Evolutionary conservation across 2,329 filamentous ascomycete species (phyloP).

Genomic region (Phoma sp.): DNA sequence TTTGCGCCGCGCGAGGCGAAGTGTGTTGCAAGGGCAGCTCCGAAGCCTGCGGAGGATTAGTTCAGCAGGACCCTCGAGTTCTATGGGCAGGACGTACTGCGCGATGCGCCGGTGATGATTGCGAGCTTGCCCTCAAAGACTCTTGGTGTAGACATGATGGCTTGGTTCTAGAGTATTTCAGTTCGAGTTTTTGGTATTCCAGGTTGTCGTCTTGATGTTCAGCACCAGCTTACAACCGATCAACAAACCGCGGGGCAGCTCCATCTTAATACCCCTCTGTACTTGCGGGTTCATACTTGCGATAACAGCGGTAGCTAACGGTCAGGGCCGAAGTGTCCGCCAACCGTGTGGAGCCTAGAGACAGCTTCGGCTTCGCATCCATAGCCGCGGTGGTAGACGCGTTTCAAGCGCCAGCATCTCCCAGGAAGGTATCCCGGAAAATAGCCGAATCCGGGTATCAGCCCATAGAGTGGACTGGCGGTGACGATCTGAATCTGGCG

Average conservation of each 20-base stretch:
- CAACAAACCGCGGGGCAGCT: slow-evolving; percentile 5
- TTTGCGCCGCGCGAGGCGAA: slow-evolving; percentile 71
- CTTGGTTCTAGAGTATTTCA: neutral
- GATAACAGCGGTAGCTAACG: slow-evolving; percentile 1
- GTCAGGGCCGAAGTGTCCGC: neutral
- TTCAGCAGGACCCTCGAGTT: neutral
- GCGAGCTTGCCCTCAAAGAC: slow-evolving; percentile 71
- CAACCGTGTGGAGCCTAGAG: slow-evolving; percentile 1
- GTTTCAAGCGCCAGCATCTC: slow-evolving; percentile 12
- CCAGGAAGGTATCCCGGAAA: slow-evolving; percentile 1
- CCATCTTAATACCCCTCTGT: slow-evolving; percentile 12
- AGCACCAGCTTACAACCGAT: neutral
- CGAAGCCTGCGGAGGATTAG: slow-evolving; percentile 64
- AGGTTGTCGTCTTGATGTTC: neutral
- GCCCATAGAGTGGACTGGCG: slow-evolving; percentile 1
- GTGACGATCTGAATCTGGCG: slow-evolving; percentile 13
- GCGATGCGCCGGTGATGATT: slow-evolving; percentile 75
- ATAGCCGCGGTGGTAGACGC: slow-evolving; percentile 2
- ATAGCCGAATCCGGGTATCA: neutral
- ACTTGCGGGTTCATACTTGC: neutral
- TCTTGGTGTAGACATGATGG: slow-evolving; percentile 9
- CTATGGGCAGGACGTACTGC: slow-evolving; percentile 59
- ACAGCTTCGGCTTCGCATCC: slow-evolving; percentile 4
- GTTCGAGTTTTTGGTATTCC: neutral
- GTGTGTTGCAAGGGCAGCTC: slow-evolving; percentile 66